These are phyloP conservation scores for Vigna angularis DNA, from an alignment of 306 rosid genomes.

Conservation along the genomic window DNA sequence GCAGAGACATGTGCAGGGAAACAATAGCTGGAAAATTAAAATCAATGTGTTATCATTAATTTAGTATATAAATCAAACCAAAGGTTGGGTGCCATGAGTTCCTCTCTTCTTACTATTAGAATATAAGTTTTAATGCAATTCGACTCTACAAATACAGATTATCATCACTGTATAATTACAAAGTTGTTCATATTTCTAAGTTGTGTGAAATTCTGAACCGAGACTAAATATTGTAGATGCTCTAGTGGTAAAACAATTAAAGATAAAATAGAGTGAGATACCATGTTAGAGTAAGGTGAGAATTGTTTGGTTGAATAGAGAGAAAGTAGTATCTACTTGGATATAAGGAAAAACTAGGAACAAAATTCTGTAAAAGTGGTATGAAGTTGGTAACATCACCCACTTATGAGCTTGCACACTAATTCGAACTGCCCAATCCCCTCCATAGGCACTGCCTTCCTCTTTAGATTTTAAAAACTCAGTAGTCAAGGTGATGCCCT, in stretches of 20 bases:
- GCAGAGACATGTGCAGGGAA: neutral
- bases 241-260: too few relatives aligned
- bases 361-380: neutral
- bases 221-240: neutral
- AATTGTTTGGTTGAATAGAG: too few relatives aligned
- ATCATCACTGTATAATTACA: too few relatives aligned
- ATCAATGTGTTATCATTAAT: neutral
- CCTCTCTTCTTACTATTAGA: too few relatives aligned
- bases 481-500: conserved; percentile 66
- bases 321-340: neutral
- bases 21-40: neutral
- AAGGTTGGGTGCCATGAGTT: too few relatives aligned
- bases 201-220: neutral
- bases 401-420: conserved; percentile 64
- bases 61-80: too few relatives aligned
- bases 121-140: too few relatives aligned
- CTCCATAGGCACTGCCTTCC: conserved; percentile 85
- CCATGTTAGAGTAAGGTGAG: too few relatives aligned
- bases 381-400: conserved; percentile 40
- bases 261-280: too few relatives aligned
- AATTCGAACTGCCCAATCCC: conserved; percentile 88
- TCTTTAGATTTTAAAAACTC: conserved; percentile 81
- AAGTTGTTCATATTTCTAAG: too few relatives aligned
- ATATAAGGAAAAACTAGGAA: conserved; percentile 19
- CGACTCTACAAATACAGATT: too few relatives aligned